Base-by-base conservation (phyloP, 257 asterid species). In the Nicotiana noctiflora region DNA sequence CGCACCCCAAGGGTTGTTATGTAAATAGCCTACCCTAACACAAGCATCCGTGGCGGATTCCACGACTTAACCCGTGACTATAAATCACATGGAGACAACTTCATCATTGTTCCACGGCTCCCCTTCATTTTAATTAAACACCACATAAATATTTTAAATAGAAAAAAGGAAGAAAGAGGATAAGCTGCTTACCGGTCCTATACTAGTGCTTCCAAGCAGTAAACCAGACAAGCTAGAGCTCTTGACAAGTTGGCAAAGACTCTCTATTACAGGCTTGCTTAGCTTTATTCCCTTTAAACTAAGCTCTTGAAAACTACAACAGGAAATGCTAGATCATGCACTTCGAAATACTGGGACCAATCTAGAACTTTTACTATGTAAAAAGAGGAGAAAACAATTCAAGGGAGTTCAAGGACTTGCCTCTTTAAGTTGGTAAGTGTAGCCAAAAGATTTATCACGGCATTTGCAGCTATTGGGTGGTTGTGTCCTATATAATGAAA, bases 241-340 rank as follows among this genome's bases (percentile, higher is more conserved):
- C 81, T 84, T 85, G 76, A 91, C 90, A 80, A 94, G 89, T 85
- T 87, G 89, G 87, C 98, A 92, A 81, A 96, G 93, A 89, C 90
- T 83, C 83, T 87, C 94, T 76, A 91, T 88, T 76, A 94, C 91
- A 61, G 92, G 91, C 86, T 88, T 90, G 91, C 92, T 88, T 84
- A 96, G 91, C 87, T 94, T 94, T 81, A 96, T 89, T 74, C 97
- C 97, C 83, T 81, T 86, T 77, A 96, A 85, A 87, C 86, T 86
- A 83, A 96, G 95, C 87, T 91, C 97, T 88, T 92, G 96, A 89
- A 96, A 91, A 86, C 99, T 95, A 79, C 59, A 62, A 80, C 7
- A 67, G 60, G 15, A 55, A 19, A 18, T 51, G n/a, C 78, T 63
- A 34, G 76, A 75, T 53, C 55, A 32, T n/a, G 34, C 44, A 27